These are phyloP conservation scores for Zoysia pacifica DNA, from an alignment of 176 grass and related monocot genomes.

Conservation along the genomic window DNA sequence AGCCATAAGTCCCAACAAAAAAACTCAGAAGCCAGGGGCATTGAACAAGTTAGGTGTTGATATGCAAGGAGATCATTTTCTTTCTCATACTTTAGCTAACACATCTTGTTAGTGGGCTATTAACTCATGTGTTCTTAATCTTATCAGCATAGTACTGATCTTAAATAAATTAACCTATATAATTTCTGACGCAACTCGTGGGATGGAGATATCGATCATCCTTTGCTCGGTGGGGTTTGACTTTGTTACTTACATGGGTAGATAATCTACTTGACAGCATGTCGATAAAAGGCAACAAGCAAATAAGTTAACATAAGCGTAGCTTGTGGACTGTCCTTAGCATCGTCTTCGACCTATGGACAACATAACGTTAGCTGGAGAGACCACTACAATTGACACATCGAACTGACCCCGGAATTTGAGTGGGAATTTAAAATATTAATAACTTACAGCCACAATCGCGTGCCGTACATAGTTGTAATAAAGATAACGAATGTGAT, in stretches of 20 bases:
- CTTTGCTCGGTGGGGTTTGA: constrained; percentile 39
- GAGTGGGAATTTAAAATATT: background rate
- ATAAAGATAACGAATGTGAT: constrained; percentile 27
- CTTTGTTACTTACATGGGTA: constrained; percentile 17
- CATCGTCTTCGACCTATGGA: constrained; percentile 16
- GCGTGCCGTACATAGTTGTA: constrained; percentile 33
- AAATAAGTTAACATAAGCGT: background rate
- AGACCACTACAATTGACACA: constrained; percentile 25
- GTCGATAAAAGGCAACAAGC: background rate
- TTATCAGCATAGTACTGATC: background rate
- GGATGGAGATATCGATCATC: background rate
- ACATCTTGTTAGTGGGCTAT: constrained; percentile 20
- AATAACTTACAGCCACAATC: constrained; percentile 10
- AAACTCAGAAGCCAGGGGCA: too few relatives aligned
- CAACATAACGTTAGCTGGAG: background rate
- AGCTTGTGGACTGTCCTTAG: constrained; percentile 2
- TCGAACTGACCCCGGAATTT: constrained; percentile 23
- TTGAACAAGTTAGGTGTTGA: too few relatives aligned
- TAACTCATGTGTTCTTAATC: too few relatives aligned
- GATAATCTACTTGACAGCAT: background rate
- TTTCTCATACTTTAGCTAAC: background rate
- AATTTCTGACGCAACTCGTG: background rate
- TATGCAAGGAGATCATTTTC: too few relatives aligned
- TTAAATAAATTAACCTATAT: background rate
- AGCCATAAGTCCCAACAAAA: too few relatives aligned